Evolutionary conservation across 768 basidiomycete species (phyloP).

Genomic region (Calocera cornea): DNA sequence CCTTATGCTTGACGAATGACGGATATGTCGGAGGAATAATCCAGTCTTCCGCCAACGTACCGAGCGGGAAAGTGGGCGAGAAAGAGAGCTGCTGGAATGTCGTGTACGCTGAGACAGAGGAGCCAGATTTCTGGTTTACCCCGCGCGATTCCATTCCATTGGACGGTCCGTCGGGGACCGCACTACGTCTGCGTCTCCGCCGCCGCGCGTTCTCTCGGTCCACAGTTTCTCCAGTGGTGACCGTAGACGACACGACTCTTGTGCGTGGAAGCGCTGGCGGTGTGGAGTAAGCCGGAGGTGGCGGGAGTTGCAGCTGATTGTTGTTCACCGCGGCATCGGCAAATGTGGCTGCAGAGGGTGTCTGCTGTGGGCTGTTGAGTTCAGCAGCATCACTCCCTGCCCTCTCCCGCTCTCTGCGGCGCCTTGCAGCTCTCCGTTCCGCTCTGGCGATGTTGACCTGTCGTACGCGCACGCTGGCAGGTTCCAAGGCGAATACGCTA

Average conservation of each 20-base stretch:
- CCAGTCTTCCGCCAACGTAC: constrained; percentile 78
- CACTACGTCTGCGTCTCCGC: background rate
- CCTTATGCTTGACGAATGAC: constrained; percentile 57
- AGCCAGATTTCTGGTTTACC: background rate
- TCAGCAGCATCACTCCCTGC: constrained; percentile 34
- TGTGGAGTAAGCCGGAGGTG: background rate
- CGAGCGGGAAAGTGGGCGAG: constrained; percentile 76
- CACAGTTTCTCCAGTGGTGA: background rate
- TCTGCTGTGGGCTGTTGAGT: background rate
- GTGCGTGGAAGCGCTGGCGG: background rate
- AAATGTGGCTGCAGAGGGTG: background rate
- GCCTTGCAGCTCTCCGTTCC: constrained; percentile 69
- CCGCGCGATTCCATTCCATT: background rate
- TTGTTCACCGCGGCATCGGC: constrained; percentile 24
- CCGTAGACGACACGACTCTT: constrained; percentile 5
- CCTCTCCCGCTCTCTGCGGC: constrained; percentile 51
- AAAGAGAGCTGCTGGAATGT: constrained; percentile 85
- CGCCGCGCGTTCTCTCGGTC: background rate
- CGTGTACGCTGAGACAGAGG: constrained; percentile 43
- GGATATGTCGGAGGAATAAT: constrained; percentile 85
- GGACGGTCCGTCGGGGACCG: background rate
- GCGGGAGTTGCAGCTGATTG: background rate
- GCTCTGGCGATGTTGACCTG: constrained; percentile 84
- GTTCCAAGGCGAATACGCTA: constrained; percentile 84
- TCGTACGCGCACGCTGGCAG: constrained; percentile 84